phyloP scores from a whole-genome alignment of 257 asterid genomes.

The Solanum dulcamara region DNA sequence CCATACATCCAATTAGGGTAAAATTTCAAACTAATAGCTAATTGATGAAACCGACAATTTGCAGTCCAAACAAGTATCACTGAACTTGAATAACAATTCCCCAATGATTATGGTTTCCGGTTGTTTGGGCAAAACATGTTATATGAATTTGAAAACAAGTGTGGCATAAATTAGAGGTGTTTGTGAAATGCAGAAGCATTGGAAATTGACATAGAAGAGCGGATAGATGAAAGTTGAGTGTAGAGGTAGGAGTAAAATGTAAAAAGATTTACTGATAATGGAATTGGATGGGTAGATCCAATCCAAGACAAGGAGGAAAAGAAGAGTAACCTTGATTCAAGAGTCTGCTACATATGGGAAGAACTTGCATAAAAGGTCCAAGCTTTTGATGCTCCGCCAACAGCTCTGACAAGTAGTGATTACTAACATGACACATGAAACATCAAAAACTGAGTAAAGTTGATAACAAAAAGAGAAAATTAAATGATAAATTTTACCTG shows the following conservation, averaged over 20 bases:
- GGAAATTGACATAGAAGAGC: too few relatives aligned
- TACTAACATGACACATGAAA: slow-evolving; percentile 21
- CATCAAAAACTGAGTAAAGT: neutral
- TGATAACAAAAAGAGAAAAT: neutral
- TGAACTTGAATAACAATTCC: neutral
- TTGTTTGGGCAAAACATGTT: neutral
- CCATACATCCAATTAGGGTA: neutral
- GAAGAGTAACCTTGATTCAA: slow-evolving; percentile 62
- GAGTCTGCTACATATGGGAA: slow-evolving; percentile 82
- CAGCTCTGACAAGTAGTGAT: slow-evolving; percentile 85
- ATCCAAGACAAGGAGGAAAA: slow-evolving; percentile 12
- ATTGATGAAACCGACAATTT: neutral
- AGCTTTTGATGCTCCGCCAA: slow-evolving; percentile 94
- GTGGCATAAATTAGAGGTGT: too few relatives aligned
- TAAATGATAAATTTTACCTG: slow-evolving; percentile 19
- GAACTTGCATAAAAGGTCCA: slow-evolving; percentile 92
- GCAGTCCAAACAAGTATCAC: neutral
- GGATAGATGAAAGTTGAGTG: too few relatives aligned
- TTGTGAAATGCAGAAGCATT: too few relatives aligned
- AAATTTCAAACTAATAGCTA: neutral
- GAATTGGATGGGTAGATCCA: slow-evolving; percentile 55
- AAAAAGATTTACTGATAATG: too few relatives aligned
- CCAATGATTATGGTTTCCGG: neutral
- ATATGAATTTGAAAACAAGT: neutral
- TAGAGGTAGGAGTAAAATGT: neutral